These are phyloP conservation scores for Zygosaccharomyces bisporus DNA, from an alignment of 805 yeast species.

Conservation along the genomic window DNA sequence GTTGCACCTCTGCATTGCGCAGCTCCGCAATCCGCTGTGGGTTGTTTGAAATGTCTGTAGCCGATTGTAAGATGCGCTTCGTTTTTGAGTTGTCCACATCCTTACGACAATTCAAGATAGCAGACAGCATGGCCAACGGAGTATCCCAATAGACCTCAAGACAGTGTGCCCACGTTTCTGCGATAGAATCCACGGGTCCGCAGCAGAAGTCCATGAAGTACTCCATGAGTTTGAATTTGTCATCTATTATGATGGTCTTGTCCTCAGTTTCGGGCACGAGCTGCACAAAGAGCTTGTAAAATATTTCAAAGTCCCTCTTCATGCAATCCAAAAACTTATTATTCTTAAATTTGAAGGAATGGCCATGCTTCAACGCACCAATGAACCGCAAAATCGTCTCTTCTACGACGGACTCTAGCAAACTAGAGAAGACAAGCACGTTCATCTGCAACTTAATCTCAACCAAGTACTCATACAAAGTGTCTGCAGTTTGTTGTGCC, in stretches of 20 bases:
- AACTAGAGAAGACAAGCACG: conserved; percentile 50
- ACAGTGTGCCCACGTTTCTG: conserved; percentile 58
- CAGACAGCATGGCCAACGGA: conserved; percentile 64
- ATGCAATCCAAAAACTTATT: conserved; percentile 48
- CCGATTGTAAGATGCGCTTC: conserved; percentile 23
- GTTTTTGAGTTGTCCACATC: conserved; percentile 35
- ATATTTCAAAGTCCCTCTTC: conserved; percentile 55
- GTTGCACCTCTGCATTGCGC: conserved; percentile 20
- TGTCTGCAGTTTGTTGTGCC: conserved; percentile 62
- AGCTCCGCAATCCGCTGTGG: conserved; percentile 22
- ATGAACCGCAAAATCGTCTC: conserved; percentile 50
- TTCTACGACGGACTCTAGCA: conserved; percentile 51
- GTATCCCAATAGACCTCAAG: conserved; percentile 70
- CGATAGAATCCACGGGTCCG: conserved; percentile 44
- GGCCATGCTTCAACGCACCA: conserved; percentile 42
- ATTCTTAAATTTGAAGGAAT: conserved; percentile 42
- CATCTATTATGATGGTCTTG: conserved; percentile 39
- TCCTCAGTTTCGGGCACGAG: conserved; percentile 38
- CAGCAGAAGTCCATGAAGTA: conserved; percentile 55
- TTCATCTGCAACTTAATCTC: conserved; percentile 57
- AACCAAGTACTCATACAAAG: conserved; percentile 67
- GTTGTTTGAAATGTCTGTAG: conserved; percentile 17
- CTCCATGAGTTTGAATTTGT: conserved; percentile 57
- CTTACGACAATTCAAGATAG: conserved; percentile 49
- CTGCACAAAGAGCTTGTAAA: conserved; percentile 51